Conservation (phyloP, 2,329 filamentous ascomycete genomes). For the Talaromyces sp. region DNA sequence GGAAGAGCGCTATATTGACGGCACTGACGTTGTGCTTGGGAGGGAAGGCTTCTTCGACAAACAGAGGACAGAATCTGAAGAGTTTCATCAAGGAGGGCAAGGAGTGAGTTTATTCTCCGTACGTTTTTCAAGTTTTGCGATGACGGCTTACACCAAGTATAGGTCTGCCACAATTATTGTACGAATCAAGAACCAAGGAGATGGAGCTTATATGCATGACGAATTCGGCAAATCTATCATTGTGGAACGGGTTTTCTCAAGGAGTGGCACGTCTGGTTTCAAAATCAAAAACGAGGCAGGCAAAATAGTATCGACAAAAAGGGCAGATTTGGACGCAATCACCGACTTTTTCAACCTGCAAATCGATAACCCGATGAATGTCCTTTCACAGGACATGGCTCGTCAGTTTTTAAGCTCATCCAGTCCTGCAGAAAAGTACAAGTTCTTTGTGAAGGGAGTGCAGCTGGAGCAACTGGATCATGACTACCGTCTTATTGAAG, state of each 20-base stretch:
- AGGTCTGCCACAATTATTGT: conserved; percentile 64
- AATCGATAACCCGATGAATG: conserved; percentile 94
- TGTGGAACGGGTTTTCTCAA: conserved; percentile 85
- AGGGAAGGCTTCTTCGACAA: conserved; percentile 86
- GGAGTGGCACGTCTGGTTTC: conserved; percentile 70
- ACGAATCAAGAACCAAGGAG: conserved; percentile 83
- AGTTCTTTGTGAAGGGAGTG: conserved; percentile 91
- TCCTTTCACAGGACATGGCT: conserved; percentile 91
- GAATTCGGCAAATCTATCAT: conserved; percentile 79
- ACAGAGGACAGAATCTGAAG: conserved; percentile 83
- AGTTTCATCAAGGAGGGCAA: conserved; percentile 85
- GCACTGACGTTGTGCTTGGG: conserved; percentile 92
- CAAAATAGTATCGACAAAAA: conserved; percentile 72
- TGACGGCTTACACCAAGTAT: conserved; percentile 2
- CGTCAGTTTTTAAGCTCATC: conserved; percentile 88
- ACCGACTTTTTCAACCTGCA: conserved; percentile 89
- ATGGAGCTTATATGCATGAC: conserved; percentile 76
- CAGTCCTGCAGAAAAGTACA: conserved; percentile 80
- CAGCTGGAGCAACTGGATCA: conserved; percentile 87
- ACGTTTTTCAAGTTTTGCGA: conserved; percentile 6
- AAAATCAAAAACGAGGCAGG: conserved; percentile 73
- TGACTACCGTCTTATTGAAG: conserved; percentile 79
- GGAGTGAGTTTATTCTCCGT: conserved; percentile 50
- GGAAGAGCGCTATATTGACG: conserved; percentile 92
- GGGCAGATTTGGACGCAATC: conserved; percentile 83